Evolutionary conservation across 495 filamentous ascomycete species (phyloP).

Genomic region (Tuber brumale): DNA sequence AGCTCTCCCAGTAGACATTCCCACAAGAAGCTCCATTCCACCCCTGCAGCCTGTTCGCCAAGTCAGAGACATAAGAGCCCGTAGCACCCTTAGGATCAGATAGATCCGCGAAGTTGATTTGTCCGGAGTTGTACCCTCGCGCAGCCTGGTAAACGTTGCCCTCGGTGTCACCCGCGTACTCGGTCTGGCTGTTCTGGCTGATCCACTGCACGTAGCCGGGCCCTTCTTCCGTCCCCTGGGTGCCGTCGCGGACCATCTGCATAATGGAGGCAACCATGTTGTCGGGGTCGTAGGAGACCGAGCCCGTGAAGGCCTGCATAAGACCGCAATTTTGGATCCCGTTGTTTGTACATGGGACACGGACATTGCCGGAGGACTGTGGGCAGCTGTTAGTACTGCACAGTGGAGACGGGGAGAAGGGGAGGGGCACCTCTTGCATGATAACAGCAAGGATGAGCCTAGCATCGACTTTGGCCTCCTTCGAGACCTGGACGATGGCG

Average conservation of each 20-base stretch:
- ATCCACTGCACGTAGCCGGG: slow-evolving; percentile 43
- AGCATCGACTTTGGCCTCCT: slow-evolving; percentile 40
- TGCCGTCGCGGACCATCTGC: slow-evolving; percentile 45
- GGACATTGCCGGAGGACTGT: slow-evolving; percentile 41
- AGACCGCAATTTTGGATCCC: slow-evolving; percentile 42
- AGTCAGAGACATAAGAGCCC: slow-evolving; percentile 43
- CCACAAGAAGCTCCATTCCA: slow-evolving; percentile 33
- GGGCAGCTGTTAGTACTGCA: not conserved
- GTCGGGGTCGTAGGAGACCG: slow-evolving; percentile 32
- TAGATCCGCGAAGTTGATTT: slow-evolving; percentile 40
- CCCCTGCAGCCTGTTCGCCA: slow-evolving; percentile 45
- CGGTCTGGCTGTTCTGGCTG: slow-evolving; percentile 19
- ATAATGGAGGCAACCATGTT: slow-evolving; percentile 34
- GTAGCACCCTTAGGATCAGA: slow-evolving; percentile 42
- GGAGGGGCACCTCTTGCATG: slow-evolving; percentile 42
- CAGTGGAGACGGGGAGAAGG: not conserved
- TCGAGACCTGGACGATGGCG: slow-evolving; percentile 41
- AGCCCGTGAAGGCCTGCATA: slow-evolving; percentile 44
- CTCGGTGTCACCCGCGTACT: slow-evolving; percentile 25
- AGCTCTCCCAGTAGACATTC: slow-evolving; percentile 26
- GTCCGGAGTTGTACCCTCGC: slow-evolving; percentile 45
- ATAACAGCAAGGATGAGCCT: slow-evolving; percentile 45
- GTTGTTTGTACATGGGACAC: slow-evolving; percentile 34
- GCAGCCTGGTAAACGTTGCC: slow-evolving; percentile 42
- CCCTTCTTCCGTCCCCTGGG: slow-evolving; percentile 41